phyloP scores from a whole-genome alignment of 441 rosid species.

The Arabidopsis hybrid region DNA sequence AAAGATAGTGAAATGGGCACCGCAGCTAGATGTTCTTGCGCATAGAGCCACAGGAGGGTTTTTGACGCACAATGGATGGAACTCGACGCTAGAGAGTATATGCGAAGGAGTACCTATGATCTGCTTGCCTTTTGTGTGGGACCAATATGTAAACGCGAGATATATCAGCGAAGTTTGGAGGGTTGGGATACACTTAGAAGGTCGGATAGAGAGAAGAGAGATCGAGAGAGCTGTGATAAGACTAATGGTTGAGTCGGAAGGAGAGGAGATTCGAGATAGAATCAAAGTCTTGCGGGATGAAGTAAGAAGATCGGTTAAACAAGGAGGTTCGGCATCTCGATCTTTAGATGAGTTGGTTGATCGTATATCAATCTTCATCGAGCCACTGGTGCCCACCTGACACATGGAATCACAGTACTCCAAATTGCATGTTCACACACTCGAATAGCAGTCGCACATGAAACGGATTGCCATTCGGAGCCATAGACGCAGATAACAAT shows the following conservation, averaged over 20 bases:
- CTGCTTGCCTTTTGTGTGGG: slow-evolving; percentile 50
- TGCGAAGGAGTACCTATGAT: slow-evolving; percentile 51
- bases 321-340: slow-evolving; percentile 43
- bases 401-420: too few species aligned
- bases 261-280: slow-evolving; percentile 42
- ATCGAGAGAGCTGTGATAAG: slow-evolving; percentile 42
- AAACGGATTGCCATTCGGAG: too few species aligned
- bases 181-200: slow-evolving; percentile 49
- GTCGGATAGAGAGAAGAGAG: slow-evolving; percentile 45
- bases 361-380: not conserved
- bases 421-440: too few species aligned
- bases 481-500: too few species aligned
- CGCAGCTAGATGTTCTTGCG: slow-evolving; percentile 37
- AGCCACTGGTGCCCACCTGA: too few species aligned
- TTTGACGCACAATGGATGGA: slow-evolving; percentile 47
- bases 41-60: slow-evolving; percentile 41
- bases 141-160: slow-evolving; percentile 49
- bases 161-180: slow-evolving; percentile 48
- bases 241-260: slow-evolving; percentile 48
- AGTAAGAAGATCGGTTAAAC: slow-evolving; percentile 36
- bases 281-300: slow-evolving; percentile 40
- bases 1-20: slow-evolving; percentile 42
- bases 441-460: too few species aligned
- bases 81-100: slow-evolving; percentile 47
- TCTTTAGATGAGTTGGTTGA: slow-evolving; percentile 29